Base-by-base conservation (phyloP, 257 asterid genomes). In the Gardenia jasminoides region DNA sequence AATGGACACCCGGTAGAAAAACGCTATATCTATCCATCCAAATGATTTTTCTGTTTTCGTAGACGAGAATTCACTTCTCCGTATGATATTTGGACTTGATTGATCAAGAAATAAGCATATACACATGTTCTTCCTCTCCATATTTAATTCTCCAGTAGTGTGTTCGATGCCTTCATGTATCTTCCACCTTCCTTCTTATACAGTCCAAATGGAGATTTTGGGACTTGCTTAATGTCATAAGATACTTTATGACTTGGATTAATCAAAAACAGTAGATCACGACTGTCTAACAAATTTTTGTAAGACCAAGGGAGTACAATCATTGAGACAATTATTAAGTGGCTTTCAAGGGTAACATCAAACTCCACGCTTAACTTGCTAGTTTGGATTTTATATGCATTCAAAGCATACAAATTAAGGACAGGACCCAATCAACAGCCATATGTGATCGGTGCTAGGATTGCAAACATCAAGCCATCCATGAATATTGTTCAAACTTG, bases 271-370 rank as follows among this genome's bases (percentile, higher is more conserved):
- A 56, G 26, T 66, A 4, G 65, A 50, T 77, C 7, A 62, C 30
- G 82, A 79, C 48, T 31, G 66, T 22, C 50, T 48, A 72, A 31
- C 82, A 47, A 72, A 79, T 41, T 47, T 47, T 10, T 44, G 6
- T 61, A n/a, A 67, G 58, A n/a, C 54, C 54, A 62, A 17, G 1
- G 24, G 8, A 17, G 10, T 50, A 7, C 69, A 78, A 62, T 72
- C 46, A 13, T 61, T 36, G 7, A 79, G 26, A 28, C 33, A 79
- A 79, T 71, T 43, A 79, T 72, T 41, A 28, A 33, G 30, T 13
- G 22, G 41, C 3, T 15, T n/a, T 68, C 41, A 36, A 36, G 10
- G 3, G 79, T 65, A 50, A 66, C 82, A 65, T 80, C 82, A 74
- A 65, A 50, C 64, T 74, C 75, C 79, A 74, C 75, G 79, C 44